Base-by-base conservation (phyloP, 2,329 filamentous ascomycete species). In the Botrytis pseudocinerea region DNA sequence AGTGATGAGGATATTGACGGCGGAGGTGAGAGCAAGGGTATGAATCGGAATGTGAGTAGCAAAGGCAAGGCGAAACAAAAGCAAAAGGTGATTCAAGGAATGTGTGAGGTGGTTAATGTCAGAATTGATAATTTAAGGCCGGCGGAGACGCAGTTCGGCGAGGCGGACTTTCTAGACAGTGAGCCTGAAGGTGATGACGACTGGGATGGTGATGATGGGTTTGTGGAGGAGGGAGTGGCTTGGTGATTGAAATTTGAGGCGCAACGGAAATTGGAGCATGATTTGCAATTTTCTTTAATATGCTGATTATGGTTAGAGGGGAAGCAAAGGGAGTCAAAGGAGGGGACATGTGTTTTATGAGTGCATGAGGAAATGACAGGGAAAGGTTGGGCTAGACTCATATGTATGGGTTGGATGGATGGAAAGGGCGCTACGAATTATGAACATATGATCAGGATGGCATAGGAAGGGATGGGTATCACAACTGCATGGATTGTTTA, bases 61-160 rank as follows among this genome's bases (percentile, higher is more conserved):
- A 59, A 40, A 20, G 48, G 48, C 4, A 71, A 59, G 40, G 68
- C 44, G 8, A 78, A 79, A 46, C 78, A 77, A 22, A 82, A 83
- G n/a, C 80, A 80, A 40, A 81, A 81, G 22, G 81, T 84, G 40
- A 46, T 91, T 40, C 92, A 95, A 74, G 92, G 92, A 1, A 85
- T 91, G 76, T 95, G 92, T 78, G 86, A 90, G 59, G 85, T 89
- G 9, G 92, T 95, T 28, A 88, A 92, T 74, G 87, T 95, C 61
- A 84, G 89, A 62, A 90, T 95, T 76, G 93, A 95, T 81, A 95
- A 95, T 80, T 88, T 93, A 79, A 90, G 93, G 74, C 90, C 90
- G 8, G 86, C 86, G 3, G 92, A 94, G 82, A 83, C 87, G 38
- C 89, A 91, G 74, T 93, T 87, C 76, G 87, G 86, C 35, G 93